phyloP scores from a whole-genome alignment of 768 basidiomycete species.

The Lyophyllum decastes region DNA sequence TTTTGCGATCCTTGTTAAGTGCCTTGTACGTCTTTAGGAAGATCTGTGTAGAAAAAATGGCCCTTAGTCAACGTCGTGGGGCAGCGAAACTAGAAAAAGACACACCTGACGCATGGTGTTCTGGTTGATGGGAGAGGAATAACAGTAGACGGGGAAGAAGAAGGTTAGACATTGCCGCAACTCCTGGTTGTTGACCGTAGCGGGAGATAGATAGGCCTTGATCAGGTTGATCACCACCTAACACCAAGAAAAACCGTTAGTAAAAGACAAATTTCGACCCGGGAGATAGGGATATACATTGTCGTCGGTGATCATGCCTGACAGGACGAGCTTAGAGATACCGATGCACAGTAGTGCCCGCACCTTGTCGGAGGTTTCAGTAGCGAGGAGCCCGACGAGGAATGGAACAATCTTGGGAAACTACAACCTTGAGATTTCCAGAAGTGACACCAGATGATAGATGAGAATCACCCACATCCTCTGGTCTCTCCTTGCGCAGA shows the following conservation, averaged over 20 bases:
- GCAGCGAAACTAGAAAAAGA: too few species aligned
- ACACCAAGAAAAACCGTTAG: constrained; percentile 38
- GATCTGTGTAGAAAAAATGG: constrained; percentile 46
- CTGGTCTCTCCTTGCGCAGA: constrained; percentile 30
- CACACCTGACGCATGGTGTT: constrained; percentile 65
- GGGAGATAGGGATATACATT: constrained; percentile 48
- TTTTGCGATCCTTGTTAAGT: constrained; percentile 47
- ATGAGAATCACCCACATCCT: constrained; percentile 19
- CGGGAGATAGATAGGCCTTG: constrained; percentile 73
- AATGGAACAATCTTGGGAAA: constrained; percentile 18
- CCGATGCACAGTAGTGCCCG: constrained; percentile 78
- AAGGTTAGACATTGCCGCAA: constrained; percentile 84
- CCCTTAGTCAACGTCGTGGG: too few species aligned
- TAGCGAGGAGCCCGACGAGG: constrained; percentile 38
- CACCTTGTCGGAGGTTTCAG: constrained; percentile 55
- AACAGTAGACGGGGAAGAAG: constrained; percentile 87
- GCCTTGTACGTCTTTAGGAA: constrained; percentile 53
- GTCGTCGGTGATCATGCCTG: constrained; percentile 74
- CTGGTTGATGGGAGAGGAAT: constrained; percentile 77
- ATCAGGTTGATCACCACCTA: constrained; percentile 40
- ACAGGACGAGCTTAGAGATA: constrained; percentile 81
- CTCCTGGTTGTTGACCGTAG: constrained; percentile 78
- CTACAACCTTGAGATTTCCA: constrained; percentile 14
- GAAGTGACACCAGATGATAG: background rate
- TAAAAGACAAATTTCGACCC: constrained; percentile 16